A percentile compares a stretch with the other conserved stretches of the same genome.
phyloP scores from a whole-genome alignment of 768 basidiomycete genomes.

The Psilocybe azurescens region DNA sequence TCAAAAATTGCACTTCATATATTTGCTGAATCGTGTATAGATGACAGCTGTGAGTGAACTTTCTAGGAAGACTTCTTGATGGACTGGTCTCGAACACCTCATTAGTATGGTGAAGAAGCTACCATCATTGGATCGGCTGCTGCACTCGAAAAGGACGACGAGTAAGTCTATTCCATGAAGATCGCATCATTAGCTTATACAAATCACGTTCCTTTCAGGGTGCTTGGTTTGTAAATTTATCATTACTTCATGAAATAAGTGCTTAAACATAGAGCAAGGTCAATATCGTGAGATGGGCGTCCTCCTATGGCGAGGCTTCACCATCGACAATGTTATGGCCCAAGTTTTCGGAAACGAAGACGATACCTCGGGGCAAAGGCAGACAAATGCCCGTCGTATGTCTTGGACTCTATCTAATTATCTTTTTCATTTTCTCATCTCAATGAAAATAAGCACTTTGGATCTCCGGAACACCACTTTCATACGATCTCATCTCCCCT shows the following conservation, averaged over 20 bases:
- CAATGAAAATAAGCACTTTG: constrained; percentile 69
- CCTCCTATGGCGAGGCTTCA: constrained; percentile 86
- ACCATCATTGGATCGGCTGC: constrained; percentile 90
- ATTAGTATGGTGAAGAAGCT: constrained; percentile 89
- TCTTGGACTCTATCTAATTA: constrained; percentile 11
- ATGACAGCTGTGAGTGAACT: constrained; percentile 76
- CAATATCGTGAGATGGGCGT: constrained; percentile 96
- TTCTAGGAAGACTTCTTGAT: background rate
- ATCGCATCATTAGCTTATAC: background rate
- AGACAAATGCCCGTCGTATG: constrained; percentile 93
- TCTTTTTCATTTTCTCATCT: constrained; percentile 3
- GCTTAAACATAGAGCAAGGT: constrained; percentile 42
- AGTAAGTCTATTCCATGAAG: constrained; percentile 53
- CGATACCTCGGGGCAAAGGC: constrained; percentile 80
- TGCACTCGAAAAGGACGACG: constrained; percentile 80
- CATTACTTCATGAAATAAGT: constrained; percentile 1
- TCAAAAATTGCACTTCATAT: constrained; percentile 1
- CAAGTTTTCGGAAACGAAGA: constrained; percentile 91
- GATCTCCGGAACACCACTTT: constrained; percentile 83
- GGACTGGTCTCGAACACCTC: constrained; percentile 8
- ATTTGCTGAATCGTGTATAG: constrained; percentile 38
- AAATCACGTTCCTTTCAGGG: constrained; percentile 43
- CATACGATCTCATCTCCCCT: constrained; percentile 94
- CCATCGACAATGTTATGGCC: constrained; percentile 81
- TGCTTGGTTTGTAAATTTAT: constrained; percentile 59